Conservation (phyloP, 2,329 filamentous ascomycete species). For the Cercospora zeina region DNA sequence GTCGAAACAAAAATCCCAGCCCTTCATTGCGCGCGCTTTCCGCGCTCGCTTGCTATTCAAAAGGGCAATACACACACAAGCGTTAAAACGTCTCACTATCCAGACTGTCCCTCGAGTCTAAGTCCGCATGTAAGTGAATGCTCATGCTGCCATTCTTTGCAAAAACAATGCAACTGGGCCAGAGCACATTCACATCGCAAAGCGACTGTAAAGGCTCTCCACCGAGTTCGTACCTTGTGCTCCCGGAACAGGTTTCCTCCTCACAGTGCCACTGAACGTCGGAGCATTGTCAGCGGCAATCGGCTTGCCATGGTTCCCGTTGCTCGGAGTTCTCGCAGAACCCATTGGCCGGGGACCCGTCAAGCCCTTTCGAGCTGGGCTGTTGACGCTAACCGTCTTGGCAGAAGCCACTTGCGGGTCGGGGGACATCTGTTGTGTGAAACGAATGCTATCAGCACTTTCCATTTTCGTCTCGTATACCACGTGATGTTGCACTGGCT, state of each 20-base stretch:
- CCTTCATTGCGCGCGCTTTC: background rate
- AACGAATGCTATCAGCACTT: constrained; percentile 3
- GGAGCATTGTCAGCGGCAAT: constrained; percentile 15
- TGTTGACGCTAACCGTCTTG: constrained; percentile 36
- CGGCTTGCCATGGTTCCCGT: constrained; percentile 31
- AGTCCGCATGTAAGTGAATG: background rate
- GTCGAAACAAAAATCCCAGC: background rate
- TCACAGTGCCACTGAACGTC: constrained; percentile 27
- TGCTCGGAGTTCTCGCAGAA: constrained; percentile 11
- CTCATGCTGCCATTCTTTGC: background rate
- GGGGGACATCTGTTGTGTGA: constrained; percentile 32
- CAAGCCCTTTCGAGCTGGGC: constrained; percentile 44
- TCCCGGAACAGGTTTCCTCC: constrained; percentile 36
- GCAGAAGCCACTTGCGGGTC: constrained; percentile 33
- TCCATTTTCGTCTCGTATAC: background rate
- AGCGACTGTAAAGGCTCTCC: constrained; percentile 16
- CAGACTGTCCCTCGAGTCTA: constrained; percentile 29
- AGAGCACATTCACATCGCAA: background rate
- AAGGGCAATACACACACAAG: background rate
- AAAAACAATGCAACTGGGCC: background rate
- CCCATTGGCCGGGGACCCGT: constrained; percentile 53
- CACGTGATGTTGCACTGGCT: background rate
- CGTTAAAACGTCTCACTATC: constrained; percentile 31
- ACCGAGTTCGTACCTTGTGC: constrained; percentile 29
- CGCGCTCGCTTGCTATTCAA: background rate